Conservation (phyloP, 345 rosid genomes). For the Acer saccharum region DNA sequence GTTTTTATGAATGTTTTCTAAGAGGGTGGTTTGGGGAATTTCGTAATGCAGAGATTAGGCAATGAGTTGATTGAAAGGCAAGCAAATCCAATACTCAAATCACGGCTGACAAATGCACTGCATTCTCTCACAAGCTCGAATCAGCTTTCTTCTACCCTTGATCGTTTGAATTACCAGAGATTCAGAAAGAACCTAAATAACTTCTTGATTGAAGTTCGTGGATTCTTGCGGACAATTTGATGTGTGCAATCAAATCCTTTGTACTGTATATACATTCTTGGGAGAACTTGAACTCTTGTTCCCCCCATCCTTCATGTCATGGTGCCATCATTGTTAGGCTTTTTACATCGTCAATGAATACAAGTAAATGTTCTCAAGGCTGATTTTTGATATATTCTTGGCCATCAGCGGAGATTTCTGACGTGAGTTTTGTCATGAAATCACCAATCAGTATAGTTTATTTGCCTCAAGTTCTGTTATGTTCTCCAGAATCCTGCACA, state of each 20-base stretch:
- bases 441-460: not conserved
- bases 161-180: conserved; percentile 88
- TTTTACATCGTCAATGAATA: not conserved
- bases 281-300: not conserved
- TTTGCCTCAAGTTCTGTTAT: not conserved
- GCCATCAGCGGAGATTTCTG: not conserved
- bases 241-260: too few species aligned
- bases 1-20: not conserved
- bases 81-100: conserved; percentile 48
- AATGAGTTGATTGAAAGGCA: conserved; percentile 81
- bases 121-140: conserved; percentile 80
- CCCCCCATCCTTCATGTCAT: too few species aligned
- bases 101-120: conserved; percentile 74
- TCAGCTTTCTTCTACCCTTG: conserved; percentile 75
- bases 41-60: conserved; percentile 60
- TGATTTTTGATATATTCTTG: not conserved
- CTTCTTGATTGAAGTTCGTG: conserved; percentile 90
- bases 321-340: not conserved
- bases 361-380: not conserved
- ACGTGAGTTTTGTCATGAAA: not conserved
- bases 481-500: not conserved
- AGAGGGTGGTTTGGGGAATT: not conserved
- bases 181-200: conserved; percentile 84
- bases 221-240: conserved; percentile 78
- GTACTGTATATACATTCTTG: not conserved